Evolutionary conservation across 352 stramenopile genomes (phyloP).

Genomic region (Phytophthora brassicae): DNA sequence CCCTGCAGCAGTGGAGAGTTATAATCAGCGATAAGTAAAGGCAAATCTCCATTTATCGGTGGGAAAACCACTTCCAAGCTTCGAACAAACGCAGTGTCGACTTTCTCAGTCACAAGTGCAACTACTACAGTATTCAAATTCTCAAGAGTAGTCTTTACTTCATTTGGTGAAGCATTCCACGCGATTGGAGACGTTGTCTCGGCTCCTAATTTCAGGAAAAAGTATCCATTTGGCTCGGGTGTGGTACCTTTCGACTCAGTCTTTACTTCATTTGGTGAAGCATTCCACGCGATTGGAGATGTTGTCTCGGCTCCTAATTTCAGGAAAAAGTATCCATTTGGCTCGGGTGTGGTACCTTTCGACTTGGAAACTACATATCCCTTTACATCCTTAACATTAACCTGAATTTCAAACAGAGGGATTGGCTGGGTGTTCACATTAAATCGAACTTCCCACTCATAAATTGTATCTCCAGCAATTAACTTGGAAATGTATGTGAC

Average conservation of each 20-base stretch:
- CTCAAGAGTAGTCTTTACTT: neutral
- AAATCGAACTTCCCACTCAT: neutral
- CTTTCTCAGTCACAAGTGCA: slow-evolving; percentile 26
- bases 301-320: slow-evolving; percentile 21
- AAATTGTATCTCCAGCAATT: neutral
- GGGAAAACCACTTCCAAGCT: slow-evolving; percentile 30
- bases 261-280: neutral
- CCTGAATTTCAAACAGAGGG: neutral
- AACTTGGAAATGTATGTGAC: neutral
- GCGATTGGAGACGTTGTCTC: slow-evolving; percentile 25
- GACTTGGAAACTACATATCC: neutral
- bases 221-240: slow-evolving; percentile 7
- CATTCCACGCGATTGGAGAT: slow-evolving; percentile 23
- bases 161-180: slow-evolving; percentile 17
- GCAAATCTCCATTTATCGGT: slow-evolving; percentile 26
- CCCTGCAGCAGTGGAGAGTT: slow-evolving; percentile 8
- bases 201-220: slow-evolving; percentile 1
- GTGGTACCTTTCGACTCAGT: slow-evolving; percentile 5
- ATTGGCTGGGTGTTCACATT: neutral
- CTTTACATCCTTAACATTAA: neutral
- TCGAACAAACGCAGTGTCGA: slow-evolving; percentile 5
- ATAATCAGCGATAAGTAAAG: slow-evolving; percentile 17
- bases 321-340: slow-evolving; percentile 11
- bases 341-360: slow-evolving; percentile 1
- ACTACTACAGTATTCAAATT: neutral